phyloP scores from a whole-genome alignment of 2,329 filamentous ascomycete genomes.

The Scedosporium minutisporum region DNA sequence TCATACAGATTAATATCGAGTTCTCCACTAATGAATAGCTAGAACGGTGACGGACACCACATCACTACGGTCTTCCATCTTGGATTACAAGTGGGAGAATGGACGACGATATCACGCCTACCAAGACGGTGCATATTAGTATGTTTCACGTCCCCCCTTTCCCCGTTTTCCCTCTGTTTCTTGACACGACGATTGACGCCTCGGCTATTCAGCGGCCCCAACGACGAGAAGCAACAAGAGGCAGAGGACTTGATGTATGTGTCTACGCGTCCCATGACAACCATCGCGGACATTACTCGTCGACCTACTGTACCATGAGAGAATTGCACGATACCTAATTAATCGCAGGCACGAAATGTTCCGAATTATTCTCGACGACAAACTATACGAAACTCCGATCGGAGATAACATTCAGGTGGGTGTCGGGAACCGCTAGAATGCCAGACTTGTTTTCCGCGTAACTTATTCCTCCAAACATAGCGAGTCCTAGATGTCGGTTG shows the following conservation, averaged over 20 bases:
- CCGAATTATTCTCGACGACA: conserved; percentile 32
- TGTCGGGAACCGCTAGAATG: background rate
- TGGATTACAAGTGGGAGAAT: conserved; percentile 33
- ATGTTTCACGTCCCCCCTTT: background rate
- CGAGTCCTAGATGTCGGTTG: conserved; percentile 48
- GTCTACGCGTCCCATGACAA: background rate
- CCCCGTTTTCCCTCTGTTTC: no score
- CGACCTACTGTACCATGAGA: background rate
- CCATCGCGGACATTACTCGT: conserved; percentile 5
- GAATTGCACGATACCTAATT: no score
- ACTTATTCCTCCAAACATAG: conserved; percentile 11
- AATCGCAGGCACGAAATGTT: conserved; percentile 35
- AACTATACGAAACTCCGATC: conserved; percentile 37
- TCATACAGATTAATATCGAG: no score
- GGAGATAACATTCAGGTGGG: background rate
- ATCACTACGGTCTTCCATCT: conserved; percentile 31
- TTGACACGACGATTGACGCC: background rate
- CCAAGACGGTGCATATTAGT: conserved; percentile 28
- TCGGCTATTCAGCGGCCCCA: conserved; percentile 14
- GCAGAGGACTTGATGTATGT: conserved; percentile 18
- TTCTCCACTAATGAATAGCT: background rate
- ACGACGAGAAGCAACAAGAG: conserved; percentile 18
- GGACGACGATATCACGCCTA: conserved; percentile 37
- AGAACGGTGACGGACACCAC: conserved; percentile 6
- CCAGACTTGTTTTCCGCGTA: background rate